Evolutionary conservation across 2,329 filamentous ascomycete species (phyloP), one percentile per base, ranked within the genome.

Genomic region (Fusarium hostae): DNA sequence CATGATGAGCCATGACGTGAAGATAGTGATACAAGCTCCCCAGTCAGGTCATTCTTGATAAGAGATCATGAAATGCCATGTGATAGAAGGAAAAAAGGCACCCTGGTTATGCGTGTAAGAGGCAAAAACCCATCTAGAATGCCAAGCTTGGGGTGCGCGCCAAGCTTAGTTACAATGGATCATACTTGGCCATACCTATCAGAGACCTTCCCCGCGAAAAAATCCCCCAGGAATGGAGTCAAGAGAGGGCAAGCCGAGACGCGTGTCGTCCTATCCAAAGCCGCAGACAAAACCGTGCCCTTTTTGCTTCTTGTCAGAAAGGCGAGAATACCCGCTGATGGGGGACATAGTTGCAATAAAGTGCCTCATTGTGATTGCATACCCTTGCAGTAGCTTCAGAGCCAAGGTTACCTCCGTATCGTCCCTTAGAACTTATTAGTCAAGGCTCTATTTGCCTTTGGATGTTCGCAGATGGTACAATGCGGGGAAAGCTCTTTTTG

Each of bases 1-100:
- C 34, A 75, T 75, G 70, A 72, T 68, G 45, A 64, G 55, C 37
- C 39, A 71, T 76, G 74, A 72, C 74, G 72, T 54, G 41, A 24
- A 37, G 51, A 66, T 30, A 26, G 56, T 45, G 48, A 56, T 56
- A 50, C 37, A 28, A 37, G 22, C 32, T 40, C 32, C 15, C n/a
- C 22, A 9, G 48, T 68, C 47, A 63, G 28, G 43, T 16, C 32
- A 47, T 60, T 47, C 11, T 32, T 66, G 62, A 66, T 47, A 61
- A 61, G 24, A 60, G 22, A 65, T 39, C 22, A 45, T 51, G 28
- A 32, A 43, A 41, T 54, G 18, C 54, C 64, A 66, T 66, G 64
- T 66, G 64, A 66, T 34, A 41, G 12, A 32, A 40, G 34, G n/a
- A 20, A 57, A 41, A 54, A 34, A 59, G 54, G 26, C 20, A 66